Evolutionary conservation across 805 yeast species (phyloP), one percentile per base, ranked within the genome.

Genomic region (Candida piceae): DNA sequence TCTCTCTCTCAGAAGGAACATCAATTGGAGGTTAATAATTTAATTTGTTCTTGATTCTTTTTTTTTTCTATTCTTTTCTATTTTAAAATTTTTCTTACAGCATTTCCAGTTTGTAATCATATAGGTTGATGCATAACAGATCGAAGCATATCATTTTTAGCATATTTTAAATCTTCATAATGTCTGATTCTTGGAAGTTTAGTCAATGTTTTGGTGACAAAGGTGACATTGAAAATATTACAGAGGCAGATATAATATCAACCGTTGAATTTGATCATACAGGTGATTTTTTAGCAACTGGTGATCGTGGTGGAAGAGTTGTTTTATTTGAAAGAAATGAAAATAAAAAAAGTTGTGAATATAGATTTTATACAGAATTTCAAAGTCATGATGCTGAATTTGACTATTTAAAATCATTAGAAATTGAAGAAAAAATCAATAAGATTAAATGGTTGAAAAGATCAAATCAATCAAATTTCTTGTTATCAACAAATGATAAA

Each of bases 181-280:
- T 52, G 57, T 59, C 51, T 29, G 61, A 66, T 38, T 58, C 68
- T 41, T 82, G 90, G 90, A 87, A 86, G 62, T 89, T 89, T 61
- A 84, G 95, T 51, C 97, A 89, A 63, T 93, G 99, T 62, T 93
- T 93, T 71, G 99, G 99, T 46, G 98, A 93, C 63, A 93, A 94
- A 62, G 96, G 96, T 32, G 99, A 93, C 60, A 83, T 89, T 40
- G 97, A 90, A 48, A 84, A 80, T 54, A 86, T 89, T 54, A 88
- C 96, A 3, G 97, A 89, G 57, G 96, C 97, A 4, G 99, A 93
- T 61, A 89, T 93, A 57, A 93, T 93, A 44, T 84, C 96, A 15
- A 86, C 98, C 3, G 97, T 93, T 28, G 97, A 93, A 64, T 93
- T 93, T 55, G 96, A 93, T 60, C 84, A 81, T 56, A 77, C 93